Evolutionary conservation across 2,329 filamentous ascomycete species (phyloP).

Genomic region (Trichophyton verrucosum): DNA sequence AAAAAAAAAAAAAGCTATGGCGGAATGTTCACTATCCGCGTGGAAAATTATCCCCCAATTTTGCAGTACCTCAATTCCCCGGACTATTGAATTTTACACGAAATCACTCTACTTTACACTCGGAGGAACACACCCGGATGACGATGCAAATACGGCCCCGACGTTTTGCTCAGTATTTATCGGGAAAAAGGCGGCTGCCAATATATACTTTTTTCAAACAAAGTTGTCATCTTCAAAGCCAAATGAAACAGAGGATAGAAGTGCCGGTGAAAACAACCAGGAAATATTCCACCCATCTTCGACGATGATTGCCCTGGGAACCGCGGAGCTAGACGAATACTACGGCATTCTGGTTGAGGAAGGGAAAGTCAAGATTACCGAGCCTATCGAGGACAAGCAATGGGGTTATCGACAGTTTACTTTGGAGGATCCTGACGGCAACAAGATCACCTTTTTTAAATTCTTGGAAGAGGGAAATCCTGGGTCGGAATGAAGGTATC

Average conservation of each 20-base stretch:
- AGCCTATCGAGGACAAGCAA: constrained; percentile 9
- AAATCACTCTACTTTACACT: constrained; percentile 14
- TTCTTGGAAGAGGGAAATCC: constrained; percentile 14
- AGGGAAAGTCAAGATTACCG: constrained; percentile 10
- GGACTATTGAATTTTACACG: constrained; percentile 15
- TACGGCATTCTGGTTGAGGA: constrained; percentile 10
- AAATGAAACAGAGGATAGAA: background rate
- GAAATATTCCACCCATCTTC: constrained; percentile 9
- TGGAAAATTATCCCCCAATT: constrained; percentile 17
- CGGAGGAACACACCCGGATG: constrained; percentile 13
- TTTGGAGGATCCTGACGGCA: constrained; percentile 11
- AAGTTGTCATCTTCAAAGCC: background rate
- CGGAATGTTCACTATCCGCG: constrained; percentile 7
- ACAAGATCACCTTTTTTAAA: constrained; percentile 13
- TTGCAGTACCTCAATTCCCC: constrained; percentile 10
- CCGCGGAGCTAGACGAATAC: constrained; percentile 13
- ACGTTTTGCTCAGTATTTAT: constrained; percentile 15
- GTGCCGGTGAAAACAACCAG: background rate
- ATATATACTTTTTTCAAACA: constrained; percentile 15
- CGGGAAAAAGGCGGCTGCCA: constrained; percentile 14
- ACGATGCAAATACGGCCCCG: constrained; percentile 8
- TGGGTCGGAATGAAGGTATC: constrained; percentile 4
- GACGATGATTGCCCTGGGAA: constrained; percentile 16
- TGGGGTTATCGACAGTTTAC: constrained; percentile 15
- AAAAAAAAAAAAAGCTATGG: constrained; percentile 3